A percentile compares a stretch with the other conserved stretches of the same genome.
These are phyloP conservation scores for Thinopyrum obtusiflorum DNA, from an alignment of 202 grass and related monocot genomes.

Conservation along the genomic window DNA sequence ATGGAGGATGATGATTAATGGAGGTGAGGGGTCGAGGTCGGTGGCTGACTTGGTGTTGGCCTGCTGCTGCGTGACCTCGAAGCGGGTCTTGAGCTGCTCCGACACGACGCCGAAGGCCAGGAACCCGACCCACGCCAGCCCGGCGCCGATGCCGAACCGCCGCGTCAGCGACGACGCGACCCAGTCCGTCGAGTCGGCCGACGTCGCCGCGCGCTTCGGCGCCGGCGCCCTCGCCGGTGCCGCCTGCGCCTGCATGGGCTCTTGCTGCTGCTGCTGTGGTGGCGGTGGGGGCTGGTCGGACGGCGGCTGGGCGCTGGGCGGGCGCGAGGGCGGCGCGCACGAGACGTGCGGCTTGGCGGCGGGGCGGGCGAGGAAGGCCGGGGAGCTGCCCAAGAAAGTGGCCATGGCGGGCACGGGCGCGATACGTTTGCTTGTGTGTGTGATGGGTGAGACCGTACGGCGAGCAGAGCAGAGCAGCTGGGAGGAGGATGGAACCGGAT, in stretches of 20 bases:
- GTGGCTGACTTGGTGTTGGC: slow-evolving; percentile 79
- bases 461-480: neutral
- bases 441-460: neutral
- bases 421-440: neutral
- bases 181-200: slow-evolving; percentile 79
- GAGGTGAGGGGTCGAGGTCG: neutral
- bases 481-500: neutral
- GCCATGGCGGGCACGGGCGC: slow-evolving; percentile 47
- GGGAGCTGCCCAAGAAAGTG: slow-evolving; percentile 60
- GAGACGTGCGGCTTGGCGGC: slow-evolving; percentile 61
- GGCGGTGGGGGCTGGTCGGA: slow-evolving; percentile 13
- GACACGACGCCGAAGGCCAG: slow-evolving; percentile 82
- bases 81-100: slow-evolving; percentile 94
- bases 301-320: slow-evolving; percentile 41
- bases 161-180: slow-evolving; percentile 76
- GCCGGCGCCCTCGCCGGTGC: slow-evolving; percentile 36
- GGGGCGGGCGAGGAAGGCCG: slow-evolving; percentile 52
- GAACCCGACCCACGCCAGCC: slow-evolving; percentile 85
- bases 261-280: slow-evolving; percentile 32
- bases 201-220: slow-evolving; percentile 38
- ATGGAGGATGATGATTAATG: neutral
- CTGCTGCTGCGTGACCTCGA: slow-evolving; percentile 85
- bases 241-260: slow-evolving; percentile 28
- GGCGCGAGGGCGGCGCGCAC: slow-evolving; percentile 57
- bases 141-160: slow-evolving; percentile 84